Evolutionary conservation across 352 stramenopile species (phyloP).

Genomic region (Peronospora belbahrii): DNA sequence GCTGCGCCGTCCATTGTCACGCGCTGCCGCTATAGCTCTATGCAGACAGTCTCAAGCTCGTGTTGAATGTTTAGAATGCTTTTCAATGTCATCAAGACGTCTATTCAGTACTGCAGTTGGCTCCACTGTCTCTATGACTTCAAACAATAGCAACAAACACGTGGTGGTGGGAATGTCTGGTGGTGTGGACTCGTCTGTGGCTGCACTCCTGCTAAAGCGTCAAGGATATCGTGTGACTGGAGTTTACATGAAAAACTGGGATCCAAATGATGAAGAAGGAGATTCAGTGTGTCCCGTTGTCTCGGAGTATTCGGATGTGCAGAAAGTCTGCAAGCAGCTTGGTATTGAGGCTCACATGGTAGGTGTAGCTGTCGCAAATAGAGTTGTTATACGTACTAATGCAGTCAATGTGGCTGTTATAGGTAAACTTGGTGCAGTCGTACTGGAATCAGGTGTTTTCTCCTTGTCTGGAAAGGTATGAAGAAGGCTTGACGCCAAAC

Average conservation of each 20-base stretch:
- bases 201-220: conserved; percentile 86
- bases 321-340: conserved; percentile 88
- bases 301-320: conserved; percentile 89
- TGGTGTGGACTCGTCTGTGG: conserved; percentile 97
- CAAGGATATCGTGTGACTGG: conserved; percentile 90
- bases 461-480: conserved; percentile 90
- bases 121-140: not conserved
- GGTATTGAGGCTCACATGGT: conserved; percentile 82
- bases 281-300: conserved; percentile 78
- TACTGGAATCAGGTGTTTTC: conserved; percentile 98
- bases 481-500: conserved; percentile 86
- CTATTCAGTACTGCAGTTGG: too few relatives aligned
- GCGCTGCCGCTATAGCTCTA: conserved; percentile 1
- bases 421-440: conserved; percentile 88
- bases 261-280: conserved; percentile 89
- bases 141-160: conserved; percentile 36
- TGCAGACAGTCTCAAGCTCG: conserved; percentile 3
- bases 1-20: conserved; percentile 10
- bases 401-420: conserved; percentile 2
- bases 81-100: too few relatives aligned
- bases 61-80: not conserved
- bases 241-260: conserved; percentile 99
- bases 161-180: conserved; percentile 97
- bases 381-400: not conserved
- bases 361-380: not conserved